Percentiles rank a stretch among this genome's conserved stretches.
Conservation (phyloP, 768 basidiomycete species). For the Russula sp. region DNA sequence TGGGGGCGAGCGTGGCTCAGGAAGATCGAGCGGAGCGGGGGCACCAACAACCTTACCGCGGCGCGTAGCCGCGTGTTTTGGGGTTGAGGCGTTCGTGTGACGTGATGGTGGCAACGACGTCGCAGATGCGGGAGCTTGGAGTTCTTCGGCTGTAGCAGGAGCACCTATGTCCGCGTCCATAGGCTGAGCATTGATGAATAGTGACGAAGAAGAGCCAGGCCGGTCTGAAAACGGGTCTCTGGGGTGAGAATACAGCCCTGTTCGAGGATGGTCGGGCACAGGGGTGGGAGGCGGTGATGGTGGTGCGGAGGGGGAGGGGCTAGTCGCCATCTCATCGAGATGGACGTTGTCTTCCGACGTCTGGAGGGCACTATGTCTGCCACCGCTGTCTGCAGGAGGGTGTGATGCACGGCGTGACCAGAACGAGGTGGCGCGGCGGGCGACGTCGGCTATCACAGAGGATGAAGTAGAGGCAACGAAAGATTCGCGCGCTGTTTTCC, state of each 20-base stretch:
- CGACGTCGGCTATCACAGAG: slow-evolving; percentile 53
- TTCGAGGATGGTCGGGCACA: slow-evolving; percentile 25
- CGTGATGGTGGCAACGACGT: slow-evolving; percentile 15
- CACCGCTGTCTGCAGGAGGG: slow-evolving; percentile 34
- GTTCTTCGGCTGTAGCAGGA: slow-evolving; percentile 10
- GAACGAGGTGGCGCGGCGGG: slow-evolving; percentile 52
- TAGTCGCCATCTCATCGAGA: slow-evolving; percentile 44
- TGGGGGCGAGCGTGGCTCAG: slow-evolving; percentile 53
- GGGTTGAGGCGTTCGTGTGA: background rate
- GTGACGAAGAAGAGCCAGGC: slow-evolving; percentile 42
- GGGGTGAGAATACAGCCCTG: slow-evolving; percentile 15
- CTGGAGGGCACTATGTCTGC: slow-evolving; percentile 45
- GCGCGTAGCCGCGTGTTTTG: slow-evolving; percentile 26
- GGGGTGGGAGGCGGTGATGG: slow-evolving; percentile 33
- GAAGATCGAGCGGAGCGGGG: slow-evolving; percentile 50
- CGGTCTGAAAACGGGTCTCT: slow-evolving; percentile 48
- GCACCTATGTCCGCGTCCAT: slow-evolving; percentile 28
- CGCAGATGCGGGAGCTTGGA: background rate
- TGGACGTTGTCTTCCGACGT: slow-evolving; percentile 47
- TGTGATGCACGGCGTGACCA: slow-evolving; percentile 41
- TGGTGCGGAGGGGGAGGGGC: slow-evolving; percentile 34
- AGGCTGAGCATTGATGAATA: slow-evolving; percentile 37
- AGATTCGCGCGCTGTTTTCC: slow-evolving; percentile 66
- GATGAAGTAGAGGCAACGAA: slow-evolving; percentile 26
- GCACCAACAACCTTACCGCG: slow-evolving; percentile 36